Base-by-base conservation (phyloP, 1,284 basidiomycete genomes). In the Ganoderma lingzhi region DNA sequence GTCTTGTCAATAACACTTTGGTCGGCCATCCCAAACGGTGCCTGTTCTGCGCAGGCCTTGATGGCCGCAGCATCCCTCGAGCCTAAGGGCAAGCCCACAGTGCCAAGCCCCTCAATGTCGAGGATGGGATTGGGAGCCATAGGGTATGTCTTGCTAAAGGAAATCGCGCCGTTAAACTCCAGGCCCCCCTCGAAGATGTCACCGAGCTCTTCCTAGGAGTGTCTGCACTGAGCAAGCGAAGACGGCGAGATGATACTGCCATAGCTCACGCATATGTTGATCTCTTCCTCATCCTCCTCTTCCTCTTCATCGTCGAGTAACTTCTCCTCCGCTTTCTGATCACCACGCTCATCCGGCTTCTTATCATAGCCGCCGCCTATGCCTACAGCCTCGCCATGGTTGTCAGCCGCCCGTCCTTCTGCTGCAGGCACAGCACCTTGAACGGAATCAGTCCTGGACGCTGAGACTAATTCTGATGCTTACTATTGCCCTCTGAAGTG, bases 41-140 rank as follows among this genome's bases (percentile, higher is more conserved):
- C 82, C 66, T 80, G 81, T 12, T 73, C 67, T 3, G 81, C 74
- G n/a, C 70, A 61, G 2, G 71, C 72, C 41, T 80, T 82, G 53
- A 85, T 79, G 2, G 76, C 67, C 30, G 78, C 75, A 0, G 71
- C 68, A n/a, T 72, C 70, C 4, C 70, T 65, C 10, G 23, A 37
- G 61, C 66, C 70, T n/a, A 86, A 76, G 8, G 85, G 84, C 15
- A 85, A 77, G 0, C 84, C 82, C 45, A 86, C 67, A 6, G 69
- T 48, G 1, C 80, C 79, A 0, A 80, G 44, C 32, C 73, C 76
- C 1, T 73, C 71, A 15, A 80, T 66, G 12, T 55, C 60, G 9
- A 80, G 68, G 17, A 55, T 23, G 5, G 72, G 72, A 51, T 74
- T 73, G 70, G 77, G 74, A 71, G 81, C 58, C 69, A 73, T 37